phyloP scores from a whole-genome alignment of 176 grass and related monocot species.

The Themeda triandra region DNA sequence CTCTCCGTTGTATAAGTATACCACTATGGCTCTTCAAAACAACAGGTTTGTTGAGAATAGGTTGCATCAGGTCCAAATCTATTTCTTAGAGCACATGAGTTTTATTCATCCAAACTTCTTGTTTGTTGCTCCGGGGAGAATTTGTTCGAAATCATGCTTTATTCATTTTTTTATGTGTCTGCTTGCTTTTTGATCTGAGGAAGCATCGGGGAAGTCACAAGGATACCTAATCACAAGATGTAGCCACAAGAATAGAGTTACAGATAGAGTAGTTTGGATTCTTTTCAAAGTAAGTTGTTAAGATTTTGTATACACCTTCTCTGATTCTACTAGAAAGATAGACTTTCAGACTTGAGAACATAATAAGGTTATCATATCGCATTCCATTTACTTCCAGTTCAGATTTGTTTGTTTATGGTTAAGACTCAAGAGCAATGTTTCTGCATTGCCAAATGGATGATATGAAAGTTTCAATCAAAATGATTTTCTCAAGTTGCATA shows the following conservation, averaged over 20 bases:
- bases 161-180: conserved; percentile 16
- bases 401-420: background rate
- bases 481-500: background rate
- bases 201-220: conserved; percentile 34
- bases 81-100: conserved; percentile 29
- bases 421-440: background rate
- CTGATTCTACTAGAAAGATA: background rate
- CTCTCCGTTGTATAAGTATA: no score
- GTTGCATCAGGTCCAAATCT: conserved; percentile 11
- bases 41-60: conserved; percentile 17
- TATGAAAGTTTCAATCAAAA: background rate
- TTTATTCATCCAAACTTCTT: conserved; percentile 34
- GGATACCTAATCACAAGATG: background rate
- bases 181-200: conserved; percentile 23
- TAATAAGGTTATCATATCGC: background rate
- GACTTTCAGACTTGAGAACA: background rate
- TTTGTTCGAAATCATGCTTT: conserved; percentile 17
- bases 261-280: background rate
- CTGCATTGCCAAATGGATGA: background rate
- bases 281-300: background rate
- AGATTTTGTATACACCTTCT: no score
- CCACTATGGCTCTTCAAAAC: background rate
- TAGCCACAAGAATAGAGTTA: conserved; percentile 15
- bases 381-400: background rate
- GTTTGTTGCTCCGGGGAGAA: conserved; percentile 30